Evolutionary conservation across 2,329 filamentous ascomycete species (phyloP).

Genomic region (Beauveria medogensis): DNA sequence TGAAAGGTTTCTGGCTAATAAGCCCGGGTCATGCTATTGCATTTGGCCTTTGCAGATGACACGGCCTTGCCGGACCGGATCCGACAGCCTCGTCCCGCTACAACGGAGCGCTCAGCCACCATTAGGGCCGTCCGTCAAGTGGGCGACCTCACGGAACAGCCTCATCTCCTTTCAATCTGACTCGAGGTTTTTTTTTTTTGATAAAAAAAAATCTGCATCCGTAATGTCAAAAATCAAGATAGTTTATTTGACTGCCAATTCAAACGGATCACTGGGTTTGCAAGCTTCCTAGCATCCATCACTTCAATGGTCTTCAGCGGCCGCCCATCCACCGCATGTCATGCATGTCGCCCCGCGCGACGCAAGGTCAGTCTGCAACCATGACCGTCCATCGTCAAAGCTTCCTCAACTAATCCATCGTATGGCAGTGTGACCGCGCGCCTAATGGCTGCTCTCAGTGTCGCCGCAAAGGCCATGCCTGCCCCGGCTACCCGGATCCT

Average conservation of each 20-base stretch:
- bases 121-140: background rate
- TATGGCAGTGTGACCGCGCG: slow-evolving; percentile 19
- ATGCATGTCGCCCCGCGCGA: slow-evolving; percentile 19
- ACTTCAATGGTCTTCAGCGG: slow-evolving; percentile 22
- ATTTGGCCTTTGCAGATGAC: background rate
- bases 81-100: background rate
- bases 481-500: slow-evolving; percentile 20
- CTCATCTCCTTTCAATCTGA: background rate
- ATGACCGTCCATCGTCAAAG: background rate
- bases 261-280: background rate
- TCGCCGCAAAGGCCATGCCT: slow-evolving; percentile 19
- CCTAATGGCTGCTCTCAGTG: slow-evolving; percentile 20
- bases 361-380: slow-evolving; percentile 16
- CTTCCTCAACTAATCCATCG: background rate
- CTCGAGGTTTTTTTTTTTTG: background rate
- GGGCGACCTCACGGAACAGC: background rate
- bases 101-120: background rate
- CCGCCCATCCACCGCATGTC: slow-evolving; percentile 21
- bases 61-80: background rate
- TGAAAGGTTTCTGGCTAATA: no score
- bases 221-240: background rate
- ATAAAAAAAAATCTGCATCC: background rate
- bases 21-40: background rate
- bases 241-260: background rate
- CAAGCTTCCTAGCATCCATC: background rate